Percentiles rank a stretch among this genome's conserved stretches.
These are phyloP conservation scores for Teunomyces barrocoloradensis DNA, from an alignment of 805 yeast genomes.

Conservation along the genomic window DNA sequence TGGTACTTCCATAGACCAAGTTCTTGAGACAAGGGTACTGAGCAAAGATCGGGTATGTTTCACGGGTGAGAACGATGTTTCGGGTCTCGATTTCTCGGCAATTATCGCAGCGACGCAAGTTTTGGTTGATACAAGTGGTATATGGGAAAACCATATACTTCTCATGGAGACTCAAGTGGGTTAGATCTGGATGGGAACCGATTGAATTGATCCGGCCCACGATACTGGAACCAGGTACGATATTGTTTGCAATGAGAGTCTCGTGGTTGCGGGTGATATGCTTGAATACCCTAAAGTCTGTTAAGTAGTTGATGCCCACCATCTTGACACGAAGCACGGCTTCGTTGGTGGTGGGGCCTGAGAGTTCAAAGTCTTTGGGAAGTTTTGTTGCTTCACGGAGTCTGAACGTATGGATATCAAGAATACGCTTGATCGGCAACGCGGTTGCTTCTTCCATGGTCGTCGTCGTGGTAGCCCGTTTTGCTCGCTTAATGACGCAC, in stretches of 20 bases:
- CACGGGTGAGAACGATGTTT: background rate
- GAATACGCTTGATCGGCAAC: conserved; percentile 27
- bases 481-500: background rate
- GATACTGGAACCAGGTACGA: conserved; percentile 35
- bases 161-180: conserved; percentile 5
- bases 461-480: background rate
- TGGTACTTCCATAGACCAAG: conserved; percentile 29
- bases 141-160: conserved; percentile 35
- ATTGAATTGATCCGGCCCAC: conserved; percentile 26
- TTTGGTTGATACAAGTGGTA: conserved; percentile 30
- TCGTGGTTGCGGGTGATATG: conserved; percentile 3
- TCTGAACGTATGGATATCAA: conserved; percentile 15
- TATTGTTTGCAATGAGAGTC: background rate
- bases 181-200: conserved; percentile 4
- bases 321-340: conserved; percentile 25
- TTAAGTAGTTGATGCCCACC: conserved; percentile 25
- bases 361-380: conserved; percentile 21
- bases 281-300: conserved; percentile 22
- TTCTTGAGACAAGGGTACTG: conserved; percentile 20
- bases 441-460: conserved; percentile 8
- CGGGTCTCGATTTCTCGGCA: conserved; percentile 11
- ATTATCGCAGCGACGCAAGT: conserved; percentile 15
- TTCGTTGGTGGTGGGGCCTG: conserved; percentile 13
- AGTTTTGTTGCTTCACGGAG: conserved; percentile 25
- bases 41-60: conserved; percentile 11